These are phyloP conservation scores for Tribonema minus DNA, from an alignment of 108 stramenopile genomes.

Conservation along the genomic window DNA sequence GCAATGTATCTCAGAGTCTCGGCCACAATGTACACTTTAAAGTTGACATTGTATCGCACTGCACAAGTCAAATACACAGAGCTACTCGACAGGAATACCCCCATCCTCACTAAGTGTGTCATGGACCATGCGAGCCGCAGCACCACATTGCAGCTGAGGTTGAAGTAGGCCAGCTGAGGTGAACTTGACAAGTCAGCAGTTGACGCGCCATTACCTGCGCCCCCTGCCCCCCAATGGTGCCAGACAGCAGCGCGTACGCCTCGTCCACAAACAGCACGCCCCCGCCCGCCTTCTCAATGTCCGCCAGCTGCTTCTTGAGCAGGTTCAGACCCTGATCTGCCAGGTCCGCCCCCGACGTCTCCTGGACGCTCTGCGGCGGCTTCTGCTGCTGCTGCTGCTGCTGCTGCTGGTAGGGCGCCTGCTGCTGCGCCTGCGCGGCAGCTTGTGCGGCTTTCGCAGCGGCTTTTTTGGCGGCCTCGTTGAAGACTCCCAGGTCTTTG, in stretches of 20 bases:
- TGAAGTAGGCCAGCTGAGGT: not conserved
- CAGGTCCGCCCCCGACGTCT: conserved; percentile 19
- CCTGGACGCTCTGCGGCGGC: not conserved
- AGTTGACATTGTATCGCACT: not conserved
- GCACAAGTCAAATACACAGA: not conserved
- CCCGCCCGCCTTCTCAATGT: conserved; percentile 24
- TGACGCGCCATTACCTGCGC: not conserved
- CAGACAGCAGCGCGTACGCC: not conserved
- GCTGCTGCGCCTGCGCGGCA: not conserved
- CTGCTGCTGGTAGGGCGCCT: not conserved
- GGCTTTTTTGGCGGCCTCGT: not conserved
- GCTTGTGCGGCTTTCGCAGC: conserved; percentile 1
- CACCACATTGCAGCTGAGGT: not conserved
- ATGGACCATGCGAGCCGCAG: too few relatives aligned
- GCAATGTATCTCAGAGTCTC: too few relatives aligned
- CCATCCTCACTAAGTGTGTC: too few relatives aligned
- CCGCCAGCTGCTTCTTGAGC: not conserved
- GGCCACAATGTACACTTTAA: not conserved
- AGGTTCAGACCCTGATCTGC: not conserved
- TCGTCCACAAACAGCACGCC: conserved; percentile 51
- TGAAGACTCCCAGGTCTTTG: conserved; percentile 51
- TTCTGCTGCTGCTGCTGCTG: not conserved
- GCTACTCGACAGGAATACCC: not conserved
- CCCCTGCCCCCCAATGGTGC: not conserved
- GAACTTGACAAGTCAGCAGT: not conserved